These are phyloP conservation scores for Aureobasidium leucospermi DNA, from an alignment of 2,329 filamentous ascomycete genomes.

Conservation along the genomic window DNA sequence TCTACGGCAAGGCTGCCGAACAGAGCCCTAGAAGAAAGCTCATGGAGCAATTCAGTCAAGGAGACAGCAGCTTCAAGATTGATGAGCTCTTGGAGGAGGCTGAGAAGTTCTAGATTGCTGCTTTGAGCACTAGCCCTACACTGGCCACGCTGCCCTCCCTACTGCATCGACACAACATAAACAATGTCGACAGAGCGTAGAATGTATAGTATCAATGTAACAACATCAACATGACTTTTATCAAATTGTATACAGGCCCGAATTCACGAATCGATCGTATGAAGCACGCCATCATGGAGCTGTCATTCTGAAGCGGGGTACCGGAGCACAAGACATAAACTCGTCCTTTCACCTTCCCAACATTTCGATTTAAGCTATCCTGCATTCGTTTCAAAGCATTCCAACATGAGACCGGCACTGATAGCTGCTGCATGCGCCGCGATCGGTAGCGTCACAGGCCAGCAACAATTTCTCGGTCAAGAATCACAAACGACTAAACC, in stretches of 20 bases:
- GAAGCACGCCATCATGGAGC: conserved; percentile 2
- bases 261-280: not conserved
- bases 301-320: conserved; percentile 2
- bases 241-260: not conserved
- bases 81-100: conserved; percentile 83
- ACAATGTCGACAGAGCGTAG: not conserved
- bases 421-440: not conserved
- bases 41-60: conserved; percentile 72
- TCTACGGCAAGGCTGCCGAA: conserved; percentile 65
- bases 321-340: not conserved
- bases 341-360: not conserved
- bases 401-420: not conserved
- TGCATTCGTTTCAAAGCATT: not conserved
- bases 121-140: not conserved
- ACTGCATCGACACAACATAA: not conserved
- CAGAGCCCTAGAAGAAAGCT: conserved; percentile 56
- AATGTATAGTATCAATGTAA: conserved; percentile 9
- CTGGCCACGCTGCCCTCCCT: not conserved
- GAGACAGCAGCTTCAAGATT: conserved; percentile 72
- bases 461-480: not conserved
- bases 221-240: not conserved
- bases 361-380: not conserved
- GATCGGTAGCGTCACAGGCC: not conserved
- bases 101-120: conserved; percentile 55
- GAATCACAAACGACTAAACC: not conserved